Evolutionary conservation across 2,329 filamentous ascomycete species (phyloP), one percentile per base, ranked within the genome.

Genomic region (Diaporthe vexans): DNA sequence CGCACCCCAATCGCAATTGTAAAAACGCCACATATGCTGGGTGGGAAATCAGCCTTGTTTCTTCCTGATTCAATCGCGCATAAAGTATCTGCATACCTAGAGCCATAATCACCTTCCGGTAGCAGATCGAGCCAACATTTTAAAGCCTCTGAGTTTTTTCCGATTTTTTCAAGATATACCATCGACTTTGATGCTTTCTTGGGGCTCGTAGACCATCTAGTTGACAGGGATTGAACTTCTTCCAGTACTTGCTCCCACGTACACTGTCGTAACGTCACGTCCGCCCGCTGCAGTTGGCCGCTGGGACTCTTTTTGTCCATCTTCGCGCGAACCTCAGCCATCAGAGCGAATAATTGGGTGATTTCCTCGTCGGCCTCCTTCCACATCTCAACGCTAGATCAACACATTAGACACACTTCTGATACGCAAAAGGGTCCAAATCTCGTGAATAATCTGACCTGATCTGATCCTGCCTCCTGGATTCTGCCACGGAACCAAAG

Each of bases 211-310:
- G 52, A 54, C 73, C 69, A 73, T 48, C 29, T 54, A 4, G 19
- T 35, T 1, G 59, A 35, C 35, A 43, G 37, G 37, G 29, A 57
- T 24, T 75, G 70, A 4, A 75, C 71, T 70, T 75, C 73, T 61
- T 33, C 57, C 61, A 75, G 73, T 21, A 75, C 73, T 51, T 75
- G 56, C 3, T 46, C 59, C 73, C 73, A 75, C 1, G 59, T 73
- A 15, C 40, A 73, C 5, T 51, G 24, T 19, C 57, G 57, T 29
- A 63, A 9, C 4, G 65, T 43, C 11, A 33, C 21, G 11, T 57
- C 24, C 11, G 43, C 33, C 8, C 17, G 26, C 21, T 72, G 43
- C 2, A 21, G 29, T 1, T 48, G 56, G 35, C 29, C 40, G 43
- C 56, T 19, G 9, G 57, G 15, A 37, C n/a, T 65, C 43, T 43